phyloP scores from a whole-genome alignment of 371 early-diverging fungal species.

The Lichtheimia corymbifera region DNA sequence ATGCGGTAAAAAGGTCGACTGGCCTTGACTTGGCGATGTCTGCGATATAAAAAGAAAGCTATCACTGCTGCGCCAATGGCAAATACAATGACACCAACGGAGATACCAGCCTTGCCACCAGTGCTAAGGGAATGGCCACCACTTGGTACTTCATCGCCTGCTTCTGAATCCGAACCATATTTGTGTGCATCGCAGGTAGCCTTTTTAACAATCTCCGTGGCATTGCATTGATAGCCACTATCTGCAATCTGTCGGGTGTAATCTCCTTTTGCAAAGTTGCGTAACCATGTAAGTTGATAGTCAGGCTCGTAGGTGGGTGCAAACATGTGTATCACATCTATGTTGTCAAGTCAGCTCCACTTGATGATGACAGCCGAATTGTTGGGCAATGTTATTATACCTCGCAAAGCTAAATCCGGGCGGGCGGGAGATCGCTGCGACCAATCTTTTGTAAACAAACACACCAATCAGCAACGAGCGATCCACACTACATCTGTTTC shows the following conservation, averaged over 20 bases:
- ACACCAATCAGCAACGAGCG: not conserved
- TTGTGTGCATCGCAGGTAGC: constrained; percentile 14
- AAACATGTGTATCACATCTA: constrained; percentile 43
- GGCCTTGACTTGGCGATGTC: constrained; percentile 12
- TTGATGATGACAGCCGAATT: too few relatives aligned
- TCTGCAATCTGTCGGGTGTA: constrained; percentile 10
- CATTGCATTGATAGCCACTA: constrained; percentile 15
- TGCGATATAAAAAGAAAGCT: constrained; percentile 19
- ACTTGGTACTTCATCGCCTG: constrained; percentile 8
- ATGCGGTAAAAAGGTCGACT: constrained; percentile 20
- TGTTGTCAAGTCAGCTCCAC: too few relatives aligned
- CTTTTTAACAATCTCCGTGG: constrained; percentile 3
- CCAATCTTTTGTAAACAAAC: constrained; percentile 24
- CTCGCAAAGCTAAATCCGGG: constrained; percentile 39
- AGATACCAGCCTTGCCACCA: constrained; percentile 45
- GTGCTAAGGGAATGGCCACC: constrained; percentile 2
- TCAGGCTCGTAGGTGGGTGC: constrained; percentile 39
- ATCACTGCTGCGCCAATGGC: constrained; percentile 21
- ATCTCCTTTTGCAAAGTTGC: constrained; percentile 37
- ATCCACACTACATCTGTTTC: not conserved
- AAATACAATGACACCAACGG: constrained; percentile 36
- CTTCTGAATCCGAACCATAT: constrained; percentile 3
- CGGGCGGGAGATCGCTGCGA: constrained; percentile 35
- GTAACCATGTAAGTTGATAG: constrained; percentile 40
- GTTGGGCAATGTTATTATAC: not conserved